These are phyloP conservation scores for Trypanosoma congolense DNA, from an alignment of 208 protist genomes.

Conservation along the genomic window DNA sequence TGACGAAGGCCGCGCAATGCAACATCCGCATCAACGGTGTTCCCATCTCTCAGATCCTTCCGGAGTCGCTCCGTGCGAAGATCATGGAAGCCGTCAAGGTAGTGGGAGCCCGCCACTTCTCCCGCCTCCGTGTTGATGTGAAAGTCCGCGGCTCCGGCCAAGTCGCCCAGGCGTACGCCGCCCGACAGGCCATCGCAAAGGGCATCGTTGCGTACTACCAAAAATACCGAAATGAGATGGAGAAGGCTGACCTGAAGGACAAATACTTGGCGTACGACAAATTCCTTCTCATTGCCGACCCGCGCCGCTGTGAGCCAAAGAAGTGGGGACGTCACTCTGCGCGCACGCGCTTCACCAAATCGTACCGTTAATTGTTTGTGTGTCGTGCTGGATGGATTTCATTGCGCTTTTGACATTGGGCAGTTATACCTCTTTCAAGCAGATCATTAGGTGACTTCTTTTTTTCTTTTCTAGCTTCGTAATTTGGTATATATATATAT, in stretches of 20 bases:
- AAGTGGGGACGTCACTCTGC: constrained; percentile 99
- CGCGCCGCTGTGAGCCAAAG: constrained; percentile 99
- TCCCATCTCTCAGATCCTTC: constrained; percentile 96
- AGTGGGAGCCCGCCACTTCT: constrained; percentile 93
- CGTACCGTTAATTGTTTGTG: constrained; percentile 22
- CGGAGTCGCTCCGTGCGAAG: constrained; percentile 97
- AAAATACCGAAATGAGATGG: constrained; percentile 95
- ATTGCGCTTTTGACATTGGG: too few species aligned
- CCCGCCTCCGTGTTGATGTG: constrained; percentile 97
- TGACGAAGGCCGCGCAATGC: constrained; percentile 94
- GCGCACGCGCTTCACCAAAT: constrained; percentile 97
- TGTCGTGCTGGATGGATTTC: too few species aligned
- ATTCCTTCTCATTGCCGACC: constrained; percentile 99
- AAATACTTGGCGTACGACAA: constrained; percentile 96
- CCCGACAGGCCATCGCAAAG: constrained; percentile 99
- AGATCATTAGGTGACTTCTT: too few species aligned
- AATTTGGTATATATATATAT: too few species aligned
- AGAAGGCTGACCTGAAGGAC: constrained; percentile 98
- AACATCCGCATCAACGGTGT: constrained; percentile 98
- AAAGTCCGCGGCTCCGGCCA: constrained; percentile 97
- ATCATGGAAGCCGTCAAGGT: constrained; percentile 97
- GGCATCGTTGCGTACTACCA: constrained; percentile 98
- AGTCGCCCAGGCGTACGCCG: constrained; percentile 97
- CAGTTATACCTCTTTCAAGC: too few species aligned
- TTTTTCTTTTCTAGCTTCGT: too few species aligned